Evolutionary conservation across 2,329 filamentous ascomycete species (phyloP), one percentile per base, ranked within the genome.

Genomic region (Elsinoe fawcettii): DNA sequence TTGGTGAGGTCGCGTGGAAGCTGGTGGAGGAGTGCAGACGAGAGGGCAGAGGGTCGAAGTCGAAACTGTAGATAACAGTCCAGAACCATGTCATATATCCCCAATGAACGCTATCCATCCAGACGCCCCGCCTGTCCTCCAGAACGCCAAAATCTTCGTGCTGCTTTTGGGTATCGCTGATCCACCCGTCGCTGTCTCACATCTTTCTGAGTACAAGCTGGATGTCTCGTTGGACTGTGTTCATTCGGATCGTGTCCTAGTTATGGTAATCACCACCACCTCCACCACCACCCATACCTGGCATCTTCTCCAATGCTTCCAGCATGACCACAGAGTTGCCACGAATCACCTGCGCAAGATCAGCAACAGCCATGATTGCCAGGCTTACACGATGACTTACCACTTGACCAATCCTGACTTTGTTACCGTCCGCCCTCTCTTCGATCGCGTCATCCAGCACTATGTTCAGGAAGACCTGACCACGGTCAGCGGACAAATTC

Each of bases 311-410:
- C 44, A 73, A 65, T 44, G 71, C 71, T 66, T 99, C 95, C 57
- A 99, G 82, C 92, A 99, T 96, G 57, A 99, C 91, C 23, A 99
- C 91, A 1, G 92, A 96, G 75, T 99, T 99, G 63, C 93, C 93
- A 65, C 95, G 88, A 67, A 99, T 96, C 63, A 96, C 88, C 87
- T 90, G 58, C 66, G 67, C 65, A 67, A 69, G 55, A 14, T 49
- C 5, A 23, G 16, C 2, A 2, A 7, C n/a, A 1, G 41, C 74
- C 11, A 11, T 37, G 30, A 18, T 14, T 22, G 16, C 16, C 30
- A 20, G 18, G 11, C 9, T 16, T 12, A 30, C 27, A 63, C 16
- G 5, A 27, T 25, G 61, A 80, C 86, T 63, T 82, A 90, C 92
- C 60, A 95, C 88, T 87, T 95, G 96, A 70, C 93, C 93, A 60